Evolutionary conservation across 192 early-diverging fungal genomes (phyloP).

Genomic region (Diversispora eburnea): DNA sequence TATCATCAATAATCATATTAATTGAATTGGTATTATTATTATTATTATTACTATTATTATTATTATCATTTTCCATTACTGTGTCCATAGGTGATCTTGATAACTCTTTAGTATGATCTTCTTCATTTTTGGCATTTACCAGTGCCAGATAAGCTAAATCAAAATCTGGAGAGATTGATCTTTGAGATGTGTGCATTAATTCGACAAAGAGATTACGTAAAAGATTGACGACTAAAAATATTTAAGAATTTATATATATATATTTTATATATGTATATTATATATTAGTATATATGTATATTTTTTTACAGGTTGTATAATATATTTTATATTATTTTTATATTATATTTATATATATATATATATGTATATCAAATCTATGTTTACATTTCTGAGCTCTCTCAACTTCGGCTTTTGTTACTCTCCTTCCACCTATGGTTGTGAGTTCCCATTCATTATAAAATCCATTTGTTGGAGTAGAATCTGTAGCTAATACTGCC

Average conservation of each 20-base stretch:
- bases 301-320: no score
- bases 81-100: conserved; percentile 1
- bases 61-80: background rate
- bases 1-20: no score
- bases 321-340: no score
- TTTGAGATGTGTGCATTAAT: conserved; percentile 37
- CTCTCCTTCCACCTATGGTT: conserved; percentile 46
- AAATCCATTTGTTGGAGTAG: conserved; percentile 37
- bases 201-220: conserved; percentile 52
- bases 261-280: background rate
- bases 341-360: no score
- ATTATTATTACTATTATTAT: no score
- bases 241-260: background rate
- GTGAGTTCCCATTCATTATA: conserved; percentile 37
- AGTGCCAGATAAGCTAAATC: conserved; percentile 60
- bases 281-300: background rate
- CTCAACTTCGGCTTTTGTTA: conserved; percentile 40
- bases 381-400: conserved; percentile 50
- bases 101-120: background rate
- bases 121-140: conserved; percentile 34
- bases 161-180: conserved; percentile 51
- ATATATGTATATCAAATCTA: no score
- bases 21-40: no score
- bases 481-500: conserved; percentile 55
- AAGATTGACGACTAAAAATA: conserved; percentile 43